A percentile compares a stretch with the other conserved stretches of the same genome.
These are phyloP conservation scores for Mortierella sp. DNA, from an alignment of 371 early-diverging fungal genomes.

Conservation along the genomic window DNA sequence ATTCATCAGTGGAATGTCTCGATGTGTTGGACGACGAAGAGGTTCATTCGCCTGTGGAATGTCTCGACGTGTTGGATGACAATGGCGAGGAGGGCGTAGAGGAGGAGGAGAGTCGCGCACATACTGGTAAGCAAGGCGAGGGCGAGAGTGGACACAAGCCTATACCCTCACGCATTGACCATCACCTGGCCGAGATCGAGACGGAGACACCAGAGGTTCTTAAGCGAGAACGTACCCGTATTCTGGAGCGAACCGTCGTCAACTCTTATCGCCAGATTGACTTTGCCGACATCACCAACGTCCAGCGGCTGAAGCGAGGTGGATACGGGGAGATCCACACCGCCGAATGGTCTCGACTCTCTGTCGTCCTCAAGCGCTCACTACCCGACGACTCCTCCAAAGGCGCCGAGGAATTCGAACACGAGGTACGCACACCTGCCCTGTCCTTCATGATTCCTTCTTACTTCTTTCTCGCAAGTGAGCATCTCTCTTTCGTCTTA, in stretches of 20 bases:
- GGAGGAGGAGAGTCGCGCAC: background rate
- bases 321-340: slow-evolving; percentile 57
- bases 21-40: slow-evolving; percentile 33
- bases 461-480: background rate
- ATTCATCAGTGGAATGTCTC: slow-evolving; percentile 22
- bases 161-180: background rate
- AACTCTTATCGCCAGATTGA: slow-evolving; percentile 37
- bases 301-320: slow-evolving; percentile 45
- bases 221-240: slow-evolving; percentile 49
- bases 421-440: slow-evolving; percentile 39
- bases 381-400: slow-evolving; percentile 29
- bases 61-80: slow-evolving; percentile 1
- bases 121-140: background rate
- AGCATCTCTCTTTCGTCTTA: background rate
- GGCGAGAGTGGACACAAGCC: slow-evolving; percentile 1
- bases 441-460: background rate
- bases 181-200: slow-evolving; percentile 30
- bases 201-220: slow-evolving; percentile 44
- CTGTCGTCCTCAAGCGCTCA: slow-evolving; percentile 48
- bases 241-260: slow-evolving; percentile 41
- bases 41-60: slow-evolving; percentile 22
- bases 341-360: slow-evolving; percentile 56
- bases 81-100: slow-evolving; percentile 16
- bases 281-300: slow-evolving; percentile 37
- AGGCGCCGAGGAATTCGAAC: slow-evolving; percentile 50